Base-by-base conservation (phyloP, 257 asterid species). In the Echium plantagineum region DNA sequence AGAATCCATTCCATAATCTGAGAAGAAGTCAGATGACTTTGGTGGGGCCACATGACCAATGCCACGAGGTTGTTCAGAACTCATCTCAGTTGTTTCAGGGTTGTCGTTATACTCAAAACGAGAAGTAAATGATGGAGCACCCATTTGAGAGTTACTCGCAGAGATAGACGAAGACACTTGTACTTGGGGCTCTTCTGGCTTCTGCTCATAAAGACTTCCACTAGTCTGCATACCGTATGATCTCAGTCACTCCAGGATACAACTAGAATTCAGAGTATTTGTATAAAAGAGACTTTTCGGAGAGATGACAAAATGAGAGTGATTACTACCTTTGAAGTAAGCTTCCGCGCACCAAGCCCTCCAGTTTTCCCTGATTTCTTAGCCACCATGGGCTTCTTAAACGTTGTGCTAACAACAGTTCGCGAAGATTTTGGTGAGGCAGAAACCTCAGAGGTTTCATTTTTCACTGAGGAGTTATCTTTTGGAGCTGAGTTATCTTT, bases 171-270 rank as follows among this genome's bases (percentile, higher is more conserved):
- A 62, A 68, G 94, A 66, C 68, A 84, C 72, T 74, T 83, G 85
- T 19, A 83, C 82, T 46, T 84, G 82, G 24, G 73, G 73, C 69
- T 84, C 98, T 70, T 82, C 95, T 59, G 96, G 98, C 78, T 85
- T 88, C 81, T 91, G 98, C 62, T 91, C 98, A 74, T 91, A 91
- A 58, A 91, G 90, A 74, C 83, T 83, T 79, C 88, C 98, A 68
- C 82, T 85, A 38, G 94, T 69, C 98, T 91, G 89, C 86, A 71
- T 68, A 58, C 6, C 10, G 67, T 12, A 63, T 59, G 31, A 63
- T 53, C 7, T 55, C 55, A 60, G 59, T 13, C 46, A 66, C 21
- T 61, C 7, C 12, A 8, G 15, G 13, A 35, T 3, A 35, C 13
- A 35, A 35, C 9, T 35, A 6, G 47, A 9, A 35, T 10, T 24